Percentiles rank a stretch among this genome's conserved stretches.
Conservation (phyloP, 768 basidiomycete genomes). For the Lepiota venenata region DNA sequence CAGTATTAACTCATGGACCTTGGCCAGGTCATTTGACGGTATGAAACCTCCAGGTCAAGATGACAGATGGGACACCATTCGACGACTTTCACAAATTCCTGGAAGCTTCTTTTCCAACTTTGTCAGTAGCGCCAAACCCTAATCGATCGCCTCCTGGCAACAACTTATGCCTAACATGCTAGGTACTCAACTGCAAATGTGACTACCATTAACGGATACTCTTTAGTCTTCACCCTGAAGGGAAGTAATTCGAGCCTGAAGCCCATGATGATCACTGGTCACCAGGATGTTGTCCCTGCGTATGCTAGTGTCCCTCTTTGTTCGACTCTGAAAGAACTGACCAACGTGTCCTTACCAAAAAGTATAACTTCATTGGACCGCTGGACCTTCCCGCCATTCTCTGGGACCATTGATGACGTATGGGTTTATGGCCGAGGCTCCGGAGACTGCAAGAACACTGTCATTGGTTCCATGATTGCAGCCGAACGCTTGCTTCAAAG, state of each 20-base stretch:
- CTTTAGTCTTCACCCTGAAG: slow-evolving; percentile 22
- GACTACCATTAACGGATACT: slow-evolving; percentile 21
- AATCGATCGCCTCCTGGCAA: not conserved
- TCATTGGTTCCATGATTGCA: slow-evolving; percentile 24
- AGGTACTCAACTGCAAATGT: slow-evolving; percentile 21
- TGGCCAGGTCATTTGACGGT: slow-evolving; percentile 24
- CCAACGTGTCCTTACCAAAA: not conserved
- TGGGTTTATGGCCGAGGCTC: slow-evolving; percentile 28
- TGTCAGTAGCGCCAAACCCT: slow-evolving; percentile 18
- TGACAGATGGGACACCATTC: slow-evolving; percentile 23
- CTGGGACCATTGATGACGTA: slow-evolving; percentile 21
- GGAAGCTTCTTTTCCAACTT: slow-evolving; percentile 20
- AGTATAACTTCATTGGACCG: slow-evolving; percentile 22
- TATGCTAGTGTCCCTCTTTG: not conserved
- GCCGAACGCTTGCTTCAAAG: slow-evolving; percentile 22
- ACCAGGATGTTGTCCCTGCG: slow-evolving; percentile 26
- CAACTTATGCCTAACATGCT: not conserved
- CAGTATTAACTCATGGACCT: too few species aligned
- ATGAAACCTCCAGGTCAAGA: slow-evolving; percentile 25
- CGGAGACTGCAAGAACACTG: slow-evolving; percentile 27
- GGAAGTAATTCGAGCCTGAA: slow-evolving; percentile 16
- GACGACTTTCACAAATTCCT: slow-evolving; percentile 23
- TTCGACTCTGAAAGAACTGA: too few species aligned
- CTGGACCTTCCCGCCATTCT: slow-evolving; percentile 27
- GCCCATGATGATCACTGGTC: slow-evolving; percentile 27